A percentile compares a stretch with the other conserved stretches of the same genome.
These are phyloP conservation scores for Nyctanthes arbortristis DNA, from an alignment of 257 asterid genomes.

Conservation along the genomic window DNA sequence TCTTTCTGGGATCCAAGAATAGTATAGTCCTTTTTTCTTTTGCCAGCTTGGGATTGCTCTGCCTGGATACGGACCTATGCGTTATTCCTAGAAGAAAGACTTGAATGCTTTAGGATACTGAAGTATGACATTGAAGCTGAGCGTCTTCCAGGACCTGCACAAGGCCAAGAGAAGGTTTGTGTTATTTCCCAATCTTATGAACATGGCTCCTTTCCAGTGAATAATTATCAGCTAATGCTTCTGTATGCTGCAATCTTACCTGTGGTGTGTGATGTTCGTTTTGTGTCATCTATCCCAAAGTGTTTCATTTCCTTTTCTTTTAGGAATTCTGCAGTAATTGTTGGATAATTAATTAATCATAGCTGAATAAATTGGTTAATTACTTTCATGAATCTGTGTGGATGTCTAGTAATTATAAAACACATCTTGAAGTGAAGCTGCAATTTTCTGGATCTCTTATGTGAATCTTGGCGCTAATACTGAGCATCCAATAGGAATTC, in stretches of 20 bases:
- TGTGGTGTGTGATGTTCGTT: neutral
- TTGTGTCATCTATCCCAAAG: neutral
- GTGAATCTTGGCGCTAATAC: neutral
- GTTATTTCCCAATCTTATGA: neutral
- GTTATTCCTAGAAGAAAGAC: constrained; percentile 86
- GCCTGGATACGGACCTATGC: constrained; percentile 95
- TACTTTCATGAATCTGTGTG: neutral
- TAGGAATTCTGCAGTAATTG: neutral
- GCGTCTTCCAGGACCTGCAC: constrained; percentile 81
- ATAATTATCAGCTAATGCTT: neutral
- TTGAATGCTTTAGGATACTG: constrained; percentile 79
- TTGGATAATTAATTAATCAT: neutral
- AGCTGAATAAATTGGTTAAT: neutral
- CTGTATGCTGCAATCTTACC: neutral
- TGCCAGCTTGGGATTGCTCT: constrained; percentile 95
- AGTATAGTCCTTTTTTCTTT: constrained; percentile 17
- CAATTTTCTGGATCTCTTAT: neutral
- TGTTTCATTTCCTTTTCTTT: neutral
- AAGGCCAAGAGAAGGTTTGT: constrained; percentile 88
- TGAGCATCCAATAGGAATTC: neutral
- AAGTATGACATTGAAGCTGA: constrained; percentile 94
- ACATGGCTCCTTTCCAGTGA: neutral
- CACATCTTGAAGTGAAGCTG: neutral
- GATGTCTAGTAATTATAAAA: constrained; percentile 11
- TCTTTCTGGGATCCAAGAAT: neutral